These are phyloP conservation scores for Salix udensis DNA, from an alignment of 345 rosid species.

Conservation along the genomic window DNA sequence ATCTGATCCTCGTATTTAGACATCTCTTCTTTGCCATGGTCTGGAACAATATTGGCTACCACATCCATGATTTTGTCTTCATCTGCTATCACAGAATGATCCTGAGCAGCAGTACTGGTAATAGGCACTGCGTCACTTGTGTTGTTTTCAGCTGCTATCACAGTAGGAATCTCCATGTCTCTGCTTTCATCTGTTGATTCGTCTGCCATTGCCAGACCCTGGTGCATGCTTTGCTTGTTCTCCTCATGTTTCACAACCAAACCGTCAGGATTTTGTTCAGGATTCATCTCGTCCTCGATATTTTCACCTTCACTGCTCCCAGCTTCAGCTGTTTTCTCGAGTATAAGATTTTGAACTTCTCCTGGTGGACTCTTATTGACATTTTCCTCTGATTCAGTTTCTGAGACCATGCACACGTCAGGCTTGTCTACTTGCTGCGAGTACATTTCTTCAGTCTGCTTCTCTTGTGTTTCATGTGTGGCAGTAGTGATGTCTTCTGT, in stretches of 20 bases:
- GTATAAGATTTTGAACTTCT: constrained; percentile 3
- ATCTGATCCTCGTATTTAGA: background rate
- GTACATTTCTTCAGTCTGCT: constrained; percentile 11
- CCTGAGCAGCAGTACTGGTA: too few species aligned
- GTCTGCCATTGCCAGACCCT: too few species aligned
- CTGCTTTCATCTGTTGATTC: background rate
- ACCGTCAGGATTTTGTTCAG: constrained; percentile 7
- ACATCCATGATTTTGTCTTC: background rate
- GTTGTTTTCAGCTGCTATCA: background rate
- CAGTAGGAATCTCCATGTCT: background rate
- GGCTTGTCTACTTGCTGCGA: constrained; percentile 9
- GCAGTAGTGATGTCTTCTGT: constrained; percentile 2
- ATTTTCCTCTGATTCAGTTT: background rate
- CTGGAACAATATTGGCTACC: background rate
- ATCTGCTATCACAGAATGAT: too few species aligned
- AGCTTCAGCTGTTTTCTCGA: constrained; percentile 1
- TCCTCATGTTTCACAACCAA: constrained; percentile 6
- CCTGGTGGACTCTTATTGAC: constrained; percentile 2
- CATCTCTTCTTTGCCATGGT: constrained; percentile 5
- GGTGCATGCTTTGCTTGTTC: background rate
- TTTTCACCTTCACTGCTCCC: constrained; percentile 5
- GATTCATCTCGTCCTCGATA: background rate
- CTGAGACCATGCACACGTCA: constrained; percentile 3
- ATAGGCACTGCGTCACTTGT: too few species aligned
- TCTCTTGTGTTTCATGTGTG: constrained; percentile 2